These are phyloP conservation scores for Glebionis coronaria DNA, from an alignment of 129 eudicot genomes.

Conservation along the genomic window DNA sequence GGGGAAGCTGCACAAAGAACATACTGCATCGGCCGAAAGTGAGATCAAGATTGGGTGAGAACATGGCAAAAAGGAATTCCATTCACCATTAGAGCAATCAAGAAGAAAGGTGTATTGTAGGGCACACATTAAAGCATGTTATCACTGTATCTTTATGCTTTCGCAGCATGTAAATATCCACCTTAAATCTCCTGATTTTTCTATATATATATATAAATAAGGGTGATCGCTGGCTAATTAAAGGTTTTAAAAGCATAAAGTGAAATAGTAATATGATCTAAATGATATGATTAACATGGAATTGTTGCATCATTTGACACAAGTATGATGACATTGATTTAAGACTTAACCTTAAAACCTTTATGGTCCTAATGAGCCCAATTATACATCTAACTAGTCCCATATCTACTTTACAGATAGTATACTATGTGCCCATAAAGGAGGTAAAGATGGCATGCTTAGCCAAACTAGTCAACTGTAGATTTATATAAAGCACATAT, in stretches of 20 bases:
- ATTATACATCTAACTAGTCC: neutral
- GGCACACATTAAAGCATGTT: neutral
- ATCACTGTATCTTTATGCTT: neutral
- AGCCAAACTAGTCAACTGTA: neutral
- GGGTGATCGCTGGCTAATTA: slow-evolving; percentile 13
- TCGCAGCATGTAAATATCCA: no score
- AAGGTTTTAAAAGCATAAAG: slow-evolving; percentile 3
- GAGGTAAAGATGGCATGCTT: slow-evolving; percentile 18
- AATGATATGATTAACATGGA: slow-evolving; percentile 4
- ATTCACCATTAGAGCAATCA: neutral
- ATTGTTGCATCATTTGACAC: slow-evolving; percentile 8
- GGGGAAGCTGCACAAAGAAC: slow-evolving; percentile 8
- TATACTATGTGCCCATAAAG: slow-evolving; percentile 17
- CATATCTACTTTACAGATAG: slow-evolving; percentile 1
- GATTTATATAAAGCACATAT: slow-evolving; percentile 8
- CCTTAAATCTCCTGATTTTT: slow-evolving; percentile 5
- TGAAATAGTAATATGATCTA: neutral
- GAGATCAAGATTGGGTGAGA: slow-evolving; percentile 22
- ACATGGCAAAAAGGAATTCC: slow-evolving; percentile 19
- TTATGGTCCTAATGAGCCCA: no score
- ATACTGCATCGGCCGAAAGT: slow-evolving; percentile 20
- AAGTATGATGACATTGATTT: slow-evolving; percentile 17
- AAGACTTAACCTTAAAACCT: slow-evolving; percentile 19
- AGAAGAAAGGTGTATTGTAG: slow-evolving; percentile 3
- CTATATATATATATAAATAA: neutral